Evolutionary conservation across 2,329 filamentous ascomycete genomes (phyloP), one percentile per base, ranked within the genome.

Genomic region (Aaosphaeria pasadenensis): DNA sequence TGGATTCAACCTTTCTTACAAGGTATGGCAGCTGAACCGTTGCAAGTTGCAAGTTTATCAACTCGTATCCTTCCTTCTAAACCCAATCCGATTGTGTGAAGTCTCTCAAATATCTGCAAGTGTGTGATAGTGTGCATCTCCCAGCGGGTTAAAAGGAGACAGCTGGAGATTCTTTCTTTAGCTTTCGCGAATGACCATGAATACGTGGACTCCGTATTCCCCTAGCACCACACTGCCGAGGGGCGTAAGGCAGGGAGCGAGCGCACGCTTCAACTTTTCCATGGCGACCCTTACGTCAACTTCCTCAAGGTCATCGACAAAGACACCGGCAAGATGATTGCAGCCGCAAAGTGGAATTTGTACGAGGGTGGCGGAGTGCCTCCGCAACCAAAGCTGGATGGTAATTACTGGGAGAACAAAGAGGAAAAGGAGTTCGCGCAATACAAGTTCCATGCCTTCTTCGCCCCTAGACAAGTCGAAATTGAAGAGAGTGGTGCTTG

Each of bases 171-270:
- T 30, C n/a, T 52, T 29, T 55, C 53, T 6, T 30, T 49, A 1
- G 50, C 48, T 6, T 55, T 55, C 43, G 39, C 24, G n/a, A 45
- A 49, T 13, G 43, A 43, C 11, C 45, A 55, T 33, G 32, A 40
- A 4, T 53, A 53, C 44, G 31, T 51, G 43, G 43, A 51, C 7
- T 17, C 47, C 31, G 50, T 53, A 2, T 55, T 36, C 24, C 53
- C 50, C 9, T 17, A 40, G 7, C 53, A 51, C 42, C 29, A 43
- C 17, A 51, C 47, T 11, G 36, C 46, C n/a, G 17, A 28, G 11
- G 50, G 53, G 24, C 44, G 45, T 6, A 42, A 11, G 5, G 38
- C 7, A 3, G 52, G 52, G 5, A 46, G 24, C 24, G 44, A 52
- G 28, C 46, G 52, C 24, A n/a, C 49, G 39, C 44, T 51, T 7